phyloP scores from a whole-genome alignment of 352 stramenopile species.

The Phytophthora niederhauseri region DNA sequence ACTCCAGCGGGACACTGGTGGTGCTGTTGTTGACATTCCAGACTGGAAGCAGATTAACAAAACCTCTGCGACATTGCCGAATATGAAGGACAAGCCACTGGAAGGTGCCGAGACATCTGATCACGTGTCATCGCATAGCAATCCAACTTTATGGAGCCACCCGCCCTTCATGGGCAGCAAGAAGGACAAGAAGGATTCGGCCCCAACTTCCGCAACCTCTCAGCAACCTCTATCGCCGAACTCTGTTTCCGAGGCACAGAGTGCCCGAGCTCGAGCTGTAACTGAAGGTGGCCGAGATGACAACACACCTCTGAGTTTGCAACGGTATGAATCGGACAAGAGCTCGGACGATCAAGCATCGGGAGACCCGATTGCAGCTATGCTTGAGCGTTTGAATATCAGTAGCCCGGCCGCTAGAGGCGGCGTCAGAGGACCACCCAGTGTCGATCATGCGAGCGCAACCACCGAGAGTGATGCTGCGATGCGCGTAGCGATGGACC shows the following conservation, averaged over 20 bases:
- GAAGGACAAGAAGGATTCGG: slow-evolving; percentile 40
- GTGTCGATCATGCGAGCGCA: slow-evolving; percentile 29
- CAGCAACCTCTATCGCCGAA: slow-evolving; percentile 35
- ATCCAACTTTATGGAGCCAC: slow-evolving; percentile 70
- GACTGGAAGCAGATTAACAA: slow-evolving; percentile 68
- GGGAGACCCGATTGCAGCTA: slow-evolving; percentile 41
- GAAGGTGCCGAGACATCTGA: slow-evolving; percentile 33
- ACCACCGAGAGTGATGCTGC: slow-evolving; percentile 35
- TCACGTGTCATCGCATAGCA: slow-evolving; percentile 53
- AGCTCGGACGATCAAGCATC: slow-evolving; percentile 27
- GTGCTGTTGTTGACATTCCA: slow-evolving; percentile 53
- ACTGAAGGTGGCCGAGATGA: slow-evolving; percentile 26
- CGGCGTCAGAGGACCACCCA: slow-evolving; percentile 20
- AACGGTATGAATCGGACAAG: slow-evolving; percentile 36
- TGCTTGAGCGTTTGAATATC: slow-evolving; percentile 48
- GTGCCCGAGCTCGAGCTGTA: slow-evolving; percentile 17
- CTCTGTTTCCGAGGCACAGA: slow-evolving; percentile 22
- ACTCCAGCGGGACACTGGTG: slow-evolving; percentile 55
- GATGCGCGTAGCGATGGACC: slow-evolving; percentile 31
- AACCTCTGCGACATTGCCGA: slow-evolving; percentile 60
- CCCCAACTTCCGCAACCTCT: slow-evolving; percentile 29
- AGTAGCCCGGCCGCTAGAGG: slow-evolving; percentile 33
- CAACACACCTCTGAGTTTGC: slow-evolving; percentile 17
- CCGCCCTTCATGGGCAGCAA: slow-evolving; percentile 58
- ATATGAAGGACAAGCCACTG: slow-evolving; percentile 51